Percentiles rank a stretch among this genome's conserved stretches.
Conservation (phyloP, 768 basidiomycete species). For the Auricularia sp. region DNA sequence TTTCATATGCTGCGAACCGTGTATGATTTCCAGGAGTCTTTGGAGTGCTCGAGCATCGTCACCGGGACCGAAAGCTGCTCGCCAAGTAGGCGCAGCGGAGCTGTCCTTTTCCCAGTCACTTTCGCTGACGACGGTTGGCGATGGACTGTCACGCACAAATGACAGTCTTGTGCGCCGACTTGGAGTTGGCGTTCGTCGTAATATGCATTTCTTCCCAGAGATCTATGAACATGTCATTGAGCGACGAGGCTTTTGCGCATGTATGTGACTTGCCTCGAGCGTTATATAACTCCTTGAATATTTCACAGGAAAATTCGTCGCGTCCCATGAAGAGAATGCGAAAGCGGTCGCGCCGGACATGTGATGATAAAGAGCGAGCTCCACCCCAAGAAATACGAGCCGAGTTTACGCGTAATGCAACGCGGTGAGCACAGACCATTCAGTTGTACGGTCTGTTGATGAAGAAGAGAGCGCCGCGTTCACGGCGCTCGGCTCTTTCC, state of each 20-base stretch:
- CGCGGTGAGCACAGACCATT: too few relatives aligned
- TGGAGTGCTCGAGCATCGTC: constrained; percentile 46
- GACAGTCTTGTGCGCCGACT: constrained; percentile 35
- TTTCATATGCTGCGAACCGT: neutral
- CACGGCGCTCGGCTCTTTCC: too few relatives aligned
- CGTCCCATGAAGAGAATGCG: constrained; percentile 84
- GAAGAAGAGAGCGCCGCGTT: too few relatives aligned
- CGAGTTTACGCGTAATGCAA: too few relatives aligned
- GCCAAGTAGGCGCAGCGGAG: constrained; percentile 59
- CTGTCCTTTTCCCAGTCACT: constrained; percentile 27
- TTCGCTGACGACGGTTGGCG: neutral
- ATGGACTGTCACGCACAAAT: neutral
- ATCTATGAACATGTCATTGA: constrained; percentile 36
- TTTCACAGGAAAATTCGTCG: constrained; percentile 75
- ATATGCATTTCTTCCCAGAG: constrained; percentile 63
- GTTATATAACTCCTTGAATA: constrained; percentile 52
- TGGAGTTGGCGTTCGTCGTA: constrained; percentile 62
- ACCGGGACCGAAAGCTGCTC: constrained; percentile 44
- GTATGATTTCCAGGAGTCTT: constrained; percentile 20
- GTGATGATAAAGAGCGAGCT: too few relatives aligned
- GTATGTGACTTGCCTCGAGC: constrained; percentile 43
- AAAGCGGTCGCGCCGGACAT: constrained; percentile 26
- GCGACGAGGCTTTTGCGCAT: neutral
- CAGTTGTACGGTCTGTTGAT: too few relatives aligned
- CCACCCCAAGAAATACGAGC: too few relatives aligned